Evolutionary conservation across 1,139 yeast genomes (phyloP).

Genomic region (Saccharomyces uvarum): DNA sequence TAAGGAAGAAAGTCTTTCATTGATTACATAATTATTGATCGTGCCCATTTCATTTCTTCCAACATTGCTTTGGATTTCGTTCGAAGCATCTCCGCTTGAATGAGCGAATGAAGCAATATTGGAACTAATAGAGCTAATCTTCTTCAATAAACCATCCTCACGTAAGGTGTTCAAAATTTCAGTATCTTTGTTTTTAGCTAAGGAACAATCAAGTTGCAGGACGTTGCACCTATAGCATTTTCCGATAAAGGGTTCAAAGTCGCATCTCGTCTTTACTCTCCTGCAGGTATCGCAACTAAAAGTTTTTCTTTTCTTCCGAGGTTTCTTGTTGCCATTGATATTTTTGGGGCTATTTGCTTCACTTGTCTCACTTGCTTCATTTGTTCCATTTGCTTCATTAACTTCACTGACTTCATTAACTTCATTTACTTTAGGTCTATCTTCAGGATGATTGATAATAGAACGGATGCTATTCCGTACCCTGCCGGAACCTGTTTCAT

Average conservation of each 20-base stretch:
- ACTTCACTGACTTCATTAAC: too few relatives aligned
- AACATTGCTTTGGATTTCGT: not conserved
- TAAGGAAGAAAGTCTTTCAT: not conserved
- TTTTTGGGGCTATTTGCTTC: not conserved
- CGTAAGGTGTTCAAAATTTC: slow-evolving; percentile 17
- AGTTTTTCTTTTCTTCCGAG: slow-evolving; percentile 38
- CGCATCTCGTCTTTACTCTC: slow-evolving; percentile 48
- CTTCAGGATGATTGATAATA: not conserved
- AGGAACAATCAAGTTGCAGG: slow-evolving; percentile 40
- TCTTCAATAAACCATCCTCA: slow-evolving; percentile 2
- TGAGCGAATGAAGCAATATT: not conserved
- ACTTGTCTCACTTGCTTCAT: not conserved
- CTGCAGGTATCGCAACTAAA: slow-evolving; percentile 47
- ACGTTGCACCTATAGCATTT: slow-evolving; percentile 46
- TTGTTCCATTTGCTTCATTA: not conserved
- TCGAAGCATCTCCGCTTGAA: not conserved
- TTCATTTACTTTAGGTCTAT: not conserved
- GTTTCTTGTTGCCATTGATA: slow-evolving; percentile 11
- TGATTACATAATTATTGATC: not conserved
- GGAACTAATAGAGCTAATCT: not conserved
- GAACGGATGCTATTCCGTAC: not conserved
- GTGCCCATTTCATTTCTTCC: not conserved
- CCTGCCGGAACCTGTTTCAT: not conserved
- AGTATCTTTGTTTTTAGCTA: slow-evolving; percentile 32
- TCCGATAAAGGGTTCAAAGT: slow-evolving; percentile 35